These are phyloP conservation scores for Termitomyces sp. DNA, from an alignment of 768 basidiomycete genomes.

Conservation along the genomic window DNA sequence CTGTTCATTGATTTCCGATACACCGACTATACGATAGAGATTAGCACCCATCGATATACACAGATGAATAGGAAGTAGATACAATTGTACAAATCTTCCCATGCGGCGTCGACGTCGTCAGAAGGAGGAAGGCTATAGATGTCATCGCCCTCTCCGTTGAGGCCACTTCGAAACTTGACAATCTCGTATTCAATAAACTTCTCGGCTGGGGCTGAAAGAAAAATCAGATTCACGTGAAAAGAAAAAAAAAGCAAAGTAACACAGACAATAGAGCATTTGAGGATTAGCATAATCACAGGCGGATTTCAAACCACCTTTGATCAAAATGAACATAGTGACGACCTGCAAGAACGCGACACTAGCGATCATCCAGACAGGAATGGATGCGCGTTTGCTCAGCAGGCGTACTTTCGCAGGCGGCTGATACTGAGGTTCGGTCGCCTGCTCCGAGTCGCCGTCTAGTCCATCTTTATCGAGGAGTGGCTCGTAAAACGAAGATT, in stretches of 20 bases:
- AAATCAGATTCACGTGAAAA: background rate
- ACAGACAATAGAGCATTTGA: constrained; percentile 7
- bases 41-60: background rate
- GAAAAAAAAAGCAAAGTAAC: background rate
- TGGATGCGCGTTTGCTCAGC: background rate
- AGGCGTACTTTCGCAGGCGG: background rate
- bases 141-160: constrained; percentile 6
- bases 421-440: background rate
- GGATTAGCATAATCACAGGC: constrained; percentile 3
- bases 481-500: constrained; percentile 6
- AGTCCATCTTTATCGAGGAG: constrained; percentile 4
- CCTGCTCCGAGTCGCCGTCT: background rate
- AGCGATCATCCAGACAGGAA: constrained; percentile 6
- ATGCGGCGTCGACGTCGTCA: constrained; percentile 8
- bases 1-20: constrained; percentile 3
- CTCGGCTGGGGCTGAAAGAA: constrained; percentile 2
- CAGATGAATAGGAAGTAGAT: background rate
- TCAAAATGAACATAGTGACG: background rate
- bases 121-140: constrained; percentile 11
- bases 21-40: background rate
- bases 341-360: constrained; percentile 3
- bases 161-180: constrained; percentile 9
- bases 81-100: constrained; percentile 10
- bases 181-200: constrained; percentile 7
- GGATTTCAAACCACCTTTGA: background rate